Percentiles rank a stretch among this genome's conserved stretches.
These are phyloP conservation scores for Pseudogymnoascus sp. DNA, from an alignment of 2,329 filamentous ascomycete species.

Conservation along the genomic window DNA sequence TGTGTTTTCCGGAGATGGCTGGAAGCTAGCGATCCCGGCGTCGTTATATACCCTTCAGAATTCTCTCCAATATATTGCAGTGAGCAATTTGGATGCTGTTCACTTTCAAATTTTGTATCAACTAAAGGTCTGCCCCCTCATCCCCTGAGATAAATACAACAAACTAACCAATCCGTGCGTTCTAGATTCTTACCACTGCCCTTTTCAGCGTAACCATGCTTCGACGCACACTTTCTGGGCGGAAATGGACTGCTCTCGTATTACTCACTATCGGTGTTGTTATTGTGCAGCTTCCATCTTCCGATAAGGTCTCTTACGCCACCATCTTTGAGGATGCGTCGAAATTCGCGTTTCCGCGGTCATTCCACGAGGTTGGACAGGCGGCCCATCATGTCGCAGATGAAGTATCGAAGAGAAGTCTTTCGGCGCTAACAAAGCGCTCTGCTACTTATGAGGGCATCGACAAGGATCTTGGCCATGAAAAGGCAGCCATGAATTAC, in stretches of 20 bases:
- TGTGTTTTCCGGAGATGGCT: slow-evolving; percentile 84
- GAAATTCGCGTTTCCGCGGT: slow-evolving; percentile 63
- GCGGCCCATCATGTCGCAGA: slow-evolving; percentile 42
- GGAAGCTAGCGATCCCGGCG: slow-evolving; percentile 89
- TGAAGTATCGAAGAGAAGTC: slow-evolving; percentile 44
- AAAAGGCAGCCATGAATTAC: slow-evolving; percentile 59
- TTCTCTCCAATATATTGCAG: slow-evolving; percentile 83
- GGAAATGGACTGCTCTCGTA: slow-evolving; percentile 74
- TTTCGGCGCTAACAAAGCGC: slow-evolving; percentile 49
- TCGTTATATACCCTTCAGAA: slow-evolving; percentile 87
- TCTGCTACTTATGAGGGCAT: slow-evolving; percentile 92
- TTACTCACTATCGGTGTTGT: slow-evolving; percentile 76
- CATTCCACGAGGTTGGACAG: slow-evolving; percentile 68
- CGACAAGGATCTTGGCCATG: slow-evolving; percentile 50
- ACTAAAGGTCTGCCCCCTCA: slow-evolving; percentile 57
- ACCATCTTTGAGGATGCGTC: slow-evolving; percentile 51
- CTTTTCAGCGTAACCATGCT: slow-evolving; percentile 78
- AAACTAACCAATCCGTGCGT: not conserved
- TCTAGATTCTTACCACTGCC: slow-evolving; percentile 74
- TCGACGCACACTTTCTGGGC: slow-evolving; percentile 58
- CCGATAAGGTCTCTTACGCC: slow-evolving; percentile 49
- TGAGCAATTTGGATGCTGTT: slow-evolving; percentile 84
- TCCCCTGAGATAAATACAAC: not conserved
- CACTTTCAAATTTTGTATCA: slow-evolving; percentile 93
- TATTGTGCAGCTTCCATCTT: slow-evolving; percentile 72